Evolutionary conservation across 768 basidiomycete genomes (phyloP).

Genomic region (Terana coerulea): DNA sequence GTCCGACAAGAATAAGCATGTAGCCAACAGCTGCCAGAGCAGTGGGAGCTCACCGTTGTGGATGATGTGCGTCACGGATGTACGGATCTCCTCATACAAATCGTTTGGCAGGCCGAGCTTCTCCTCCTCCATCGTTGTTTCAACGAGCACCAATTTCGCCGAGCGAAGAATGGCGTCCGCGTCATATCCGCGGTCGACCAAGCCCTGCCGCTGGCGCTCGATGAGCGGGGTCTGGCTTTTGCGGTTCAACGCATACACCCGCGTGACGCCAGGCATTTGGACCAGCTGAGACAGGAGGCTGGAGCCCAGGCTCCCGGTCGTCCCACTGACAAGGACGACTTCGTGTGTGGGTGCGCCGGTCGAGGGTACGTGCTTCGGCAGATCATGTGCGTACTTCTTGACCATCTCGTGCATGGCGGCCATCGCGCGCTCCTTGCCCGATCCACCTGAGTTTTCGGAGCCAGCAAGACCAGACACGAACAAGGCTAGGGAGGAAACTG

Average conservation of each 20-base stretch:
- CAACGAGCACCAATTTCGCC: conserved; percentile 31
- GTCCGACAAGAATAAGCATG: background rate
- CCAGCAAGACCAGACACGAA: conserved; percentile 15
- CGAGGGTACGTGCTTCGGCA: conserved; percentile 2
- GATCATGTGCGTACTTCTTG: conserved; percentile 32
- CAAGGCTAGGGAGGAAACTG: conserved; percentile 27
- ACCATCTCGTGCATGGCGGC: conserved; percentile 6
- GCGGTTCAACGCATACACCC: conserved; percentile 26
- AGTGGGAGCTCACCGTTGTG: conserved; percentile 29
- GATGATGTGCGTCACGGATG: conserved; percentile 34
- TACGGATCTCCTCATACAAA: conserved; percentile 26
- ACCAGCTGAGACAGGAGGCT: conserved; percentile 24
- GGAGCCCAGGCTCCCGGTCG: conserved; percentile 29
- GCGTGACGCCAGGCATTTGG: conserved; percentile 12
- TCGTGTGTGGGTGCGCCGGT: conserved; percentile 6
- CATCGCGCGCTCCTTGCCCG: conserved; percentile 14
- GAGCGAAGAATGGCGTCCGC: conserved; percentile 20
- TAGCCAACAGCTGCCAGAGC: background rate
- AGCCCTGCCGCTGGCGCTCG: conserved; percentile 25
- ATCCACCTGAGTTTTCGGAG: background rate
- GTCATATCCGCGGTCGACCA: conserved; percentile 31
- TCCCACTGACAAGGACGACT: conserved; percentile 30
- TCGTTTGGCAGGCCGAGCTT: conserved; percentile 27
- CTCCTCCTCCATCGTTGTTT: conserved; percentile 22
- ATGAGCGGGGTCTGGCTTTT: conserved; percentile 13